phyloP scores from a whole-genome alignment of 441 rosid species.

The Flueggea neowawraea region DNA sequence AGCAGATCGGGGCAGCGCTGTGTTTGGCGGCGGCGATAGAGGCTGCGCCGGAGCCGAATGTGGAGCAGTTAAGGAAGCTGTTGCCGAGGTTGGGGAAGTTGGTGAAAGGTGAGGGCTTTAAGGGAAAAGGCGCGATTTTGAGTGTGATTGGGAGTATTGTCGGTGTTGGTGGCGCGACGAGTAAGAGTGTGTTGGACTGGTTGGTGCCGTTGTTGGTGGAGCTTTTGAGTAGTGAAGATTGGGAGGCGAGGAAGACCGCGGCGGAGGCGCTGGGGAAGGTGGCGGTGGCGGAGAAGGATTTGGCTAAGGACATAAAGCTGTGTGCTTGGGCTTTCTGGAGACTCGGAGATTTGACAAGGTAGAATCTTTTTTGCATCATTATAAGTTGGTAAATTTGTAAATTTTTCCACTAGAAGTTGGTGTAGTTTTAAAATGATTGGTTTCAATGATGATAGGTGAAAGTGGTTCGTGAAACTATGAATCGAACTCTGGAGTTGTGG shows the following conservation, averaged over 20 bases:
- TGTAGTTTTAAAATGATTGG: slow-evolving; percentile 1
- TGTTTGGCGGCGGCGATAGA: slow-evolving; percentile 84
- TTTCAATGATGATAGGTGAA: slow-evolving; percentile 45
- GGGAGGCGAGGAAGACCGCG: slow-evolving; percentile 87
- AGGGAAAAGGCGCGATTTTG: slow-evolving; percentile 66
- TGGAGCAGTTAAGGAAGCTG: slow-evolving; percentile 59
- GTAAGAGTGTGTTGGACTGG: slow-evolving; percentile 66
- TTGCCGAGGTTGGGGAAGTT: slow-evolving; percentile 74
- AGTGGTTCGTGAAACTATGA: slow-evolving; percentile 87
- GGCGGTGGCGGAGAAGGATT: slow-evolving; percentile 51
- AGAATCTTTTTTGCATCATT: background rate
- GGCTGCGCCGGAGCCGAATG: slow-evolving; percentile 75
- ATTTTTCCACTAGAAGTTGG: too few relatives aligned
- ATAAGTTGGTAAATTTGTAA: too few relatives aligned
- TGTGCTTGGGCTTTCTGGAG: slow-evolving; percentile 53
- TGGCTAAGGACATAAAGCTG: slow-evolving; percentile 49
- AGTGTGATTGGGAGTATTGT: slow-evolving; percentile 68
- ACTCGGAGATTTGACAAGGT: slow-evolving; percentile 92
- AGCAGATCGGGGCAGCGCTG: slow-evolving; percentile 86
- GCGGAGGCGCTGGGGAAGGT: slow-evolving; percentile 82
- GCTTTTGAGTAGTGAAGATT: slow-evolving; percentile 69
- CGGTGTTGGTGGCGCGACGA: slow-evolving; percentile 63
- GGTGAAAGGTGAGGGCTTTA: slow-evolving; percentile 65
- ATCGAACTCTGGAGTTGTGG: slow-evolving; percentile 71
- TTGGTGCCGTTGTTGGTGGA: slow-evolving; percentile 69